Evolutionary conservation across 257 asterid species (phyloP).

Genomic region (Linaria vulgaris): DNA sequence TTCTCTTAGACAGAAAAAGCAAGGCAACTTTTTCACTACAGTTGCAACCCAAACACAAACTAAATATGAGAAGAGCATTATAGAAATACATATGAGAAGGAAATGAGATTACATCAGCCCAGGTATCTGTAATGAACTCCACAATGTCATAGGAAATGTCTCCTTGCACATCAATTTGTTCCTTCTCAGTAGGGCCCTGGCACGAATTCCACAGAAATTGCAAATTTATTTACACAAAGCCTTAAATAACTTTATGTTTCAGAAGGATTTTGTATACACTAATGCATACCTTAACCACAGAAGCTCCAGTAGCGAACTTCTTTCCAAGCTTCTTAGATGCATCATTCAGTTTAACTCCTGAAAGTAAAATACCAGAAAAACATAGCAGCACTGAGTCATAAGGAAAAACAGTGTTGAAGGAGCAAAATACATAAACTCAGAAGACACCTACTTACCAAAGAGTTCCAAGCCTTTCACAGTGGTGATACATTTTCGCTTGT

Average conservation of each 20-base stretch:
- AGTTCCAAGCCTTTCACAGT: conserved; percentile 95
- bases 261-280: conserved; percentile 15
- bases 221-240: conserved; percentile 11
- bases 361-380: conserved; percentile 16
- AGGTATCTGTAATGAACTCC: conserved; percentile 90
- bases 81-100: conserved; percentile 20
- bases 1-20: neutral
- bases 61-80: neutral
- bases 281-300: conserved; percentile 78
- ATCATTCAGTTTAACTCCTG: conserved; percentile 89
- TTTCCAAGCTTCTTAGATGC: conserved; percentile 98
- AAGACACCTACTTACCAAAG: conserved; percentile 55
- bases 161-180: conserved; percentile 98
- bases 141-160: conserved; percentile 93
- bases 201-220: conserved; percentile 20
- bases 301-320: conserved; percentile 98
- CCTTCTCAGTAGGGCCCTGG: conserved; percentile 98
- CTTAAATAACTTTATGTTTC: neutral
- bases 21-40: neutral
- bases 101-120: conserved; percentile 77
- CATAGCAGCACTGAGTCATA: conserved; percentile 15
- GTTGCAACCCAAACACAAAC: conserved; percentile 5
- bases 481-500: conserved; percentile 92
- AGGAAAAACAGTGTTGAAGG: conserved; percentile 8
- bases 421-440: conserved; percentile 14